A percentile compares a stretch with the other conserved stretches of the same genome.
These are phyloP conservation scores for Coriaria nepalensis DNA, from an alignment of 306 rosid species.

Conservation along the genomic window DNA sequence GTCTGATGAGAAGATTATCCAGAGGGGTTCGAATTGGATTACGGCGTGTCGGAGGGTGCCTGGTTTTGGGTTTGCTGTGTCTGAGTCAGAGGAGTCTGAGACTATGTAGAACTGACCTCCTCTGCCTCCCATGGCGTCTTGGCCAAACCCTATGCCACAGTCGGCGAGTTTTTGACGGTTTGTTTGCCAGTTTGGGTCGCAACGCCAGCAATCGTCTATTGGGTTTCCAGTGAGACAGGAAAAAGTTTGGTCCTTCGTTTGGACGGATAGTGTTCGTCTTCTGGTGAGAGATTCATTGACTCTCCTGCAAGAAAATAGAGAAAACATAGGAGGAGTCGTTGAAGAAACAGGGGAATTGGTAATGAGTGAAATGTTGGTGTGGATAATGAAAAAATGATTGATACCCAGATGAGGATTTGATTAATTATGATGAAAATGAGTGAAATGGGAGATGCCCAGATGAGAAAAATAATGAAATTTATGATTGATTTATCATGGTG, in stretches of 20 bases:
- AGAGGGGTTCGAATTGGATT: conserved; percentile 51
- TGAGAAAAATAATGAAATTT: background rate
- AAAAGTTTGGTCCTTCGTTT: conserved; percentile 18
- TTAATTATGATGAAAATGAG: no score
- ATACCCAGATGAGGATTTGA: background rate
- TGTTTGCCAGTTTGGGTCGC: conserved; percentile 45
- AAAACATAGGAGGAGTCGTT: background rate
- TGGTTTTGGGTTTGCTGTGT: conserved; percentile 40
- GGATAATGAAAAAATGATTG: conserved; percentile 7
- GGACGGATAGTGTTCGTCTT: conserved; percentile 21
- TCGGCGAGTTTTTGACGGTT: conserved; percentile 53
- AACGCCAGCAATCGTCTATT: conserved; percentile 63
- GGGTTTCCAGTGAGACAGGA: conserved; percentile 54
- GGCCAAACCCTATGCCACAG: conserved; percentile 59
- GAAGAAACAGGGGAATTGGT: background rate
- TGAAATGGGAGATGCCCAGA: background rate
- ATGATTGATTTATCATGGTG: background rate
- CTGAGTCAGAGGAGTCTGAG: conserved; percentile 50
- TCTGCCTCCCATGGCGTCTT: conserved; percentile 48
- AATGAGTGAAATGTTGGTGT: background rate
- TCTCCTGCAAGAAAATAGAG: conserved; percentile 25
- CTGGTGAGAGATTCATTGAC: conserved; percentile 37
- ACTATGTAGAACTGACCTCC: conserved; percentile 61
- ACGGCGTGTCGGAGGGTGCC: conserved; percentile 75
- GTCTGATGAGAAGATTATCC: conserved; percentile 44